These are phyloP conservation scores for Paxillus involutus DNA, from an alignment of 768 basidiomycete genomes.

Conservation along the genomic window DNA sequence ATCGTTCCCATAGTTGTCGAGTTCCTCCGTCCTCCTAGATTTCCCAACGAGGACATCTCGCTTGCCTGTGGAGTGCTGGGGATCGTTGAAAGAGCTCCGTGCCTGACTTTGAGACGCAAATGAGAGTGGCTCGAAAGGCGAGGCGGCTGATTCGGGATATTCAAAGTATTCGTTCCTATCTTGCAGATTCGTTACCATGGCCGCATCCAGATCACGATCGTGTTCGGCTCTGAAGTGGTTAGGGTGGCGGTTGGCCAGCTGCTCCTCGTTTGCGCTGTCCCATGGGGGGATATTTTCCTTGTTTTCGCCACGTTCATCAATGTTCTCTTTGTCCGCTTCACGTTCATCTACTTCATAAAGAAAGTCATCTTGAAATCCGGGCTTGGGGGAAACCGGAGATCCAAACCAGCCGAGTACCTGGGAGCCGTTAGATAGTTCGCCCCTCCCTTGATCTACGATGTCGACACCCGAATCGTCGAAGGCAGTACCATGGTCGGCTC, in stretches of 20 bases:
- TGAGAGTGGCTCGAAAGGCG: conserved; percentile 25
- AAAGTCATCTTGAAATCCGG: conserved; percentile 10
- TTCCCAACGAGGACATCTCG: conserved; percentile 3
- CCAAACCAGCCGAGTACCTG: conserved; percentile 1
- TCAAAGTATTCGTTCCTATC: conserved; percentile 22
- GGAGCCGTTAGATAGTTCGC: not conserved
- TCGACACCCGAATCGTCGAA: conserved; percentile 18
- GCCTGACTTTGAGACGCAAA: conserved; percentile 20
- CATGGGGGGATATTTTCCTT: conserved; percentile 16
- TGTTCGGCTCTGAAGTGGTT: conserved; percentile 2
- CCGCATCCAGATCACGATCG: conserved; percentile 3
- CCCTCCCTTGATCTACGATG: conserved; percentile 7
- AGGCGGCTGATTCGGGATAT: conserved; percentile 17
- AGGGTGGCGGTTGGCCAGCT: not conserved
- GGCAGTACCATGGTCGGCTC: not conserved
- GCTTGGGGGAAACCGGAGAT: not conserved
- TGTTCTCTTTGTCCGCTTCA: conserved; percentile 15
- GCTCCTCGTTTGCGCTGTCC: not conserved
- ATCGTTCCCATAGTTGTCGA: not conserved
- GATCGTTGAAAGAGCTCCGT: not conserved
- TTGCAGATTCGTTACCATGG: not conserved
- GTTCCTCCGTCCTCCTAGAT: not conserved
- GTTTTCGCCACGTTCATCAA: conserved; percentile 10
- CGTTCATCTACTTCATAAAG: not conserved
- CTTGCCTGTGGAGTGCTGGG: not conserved